Base-by-base conservation (phyloP, 2,329 filamentous ascomycete species). In the Sporothrix brunneoviolacea region DNA sequence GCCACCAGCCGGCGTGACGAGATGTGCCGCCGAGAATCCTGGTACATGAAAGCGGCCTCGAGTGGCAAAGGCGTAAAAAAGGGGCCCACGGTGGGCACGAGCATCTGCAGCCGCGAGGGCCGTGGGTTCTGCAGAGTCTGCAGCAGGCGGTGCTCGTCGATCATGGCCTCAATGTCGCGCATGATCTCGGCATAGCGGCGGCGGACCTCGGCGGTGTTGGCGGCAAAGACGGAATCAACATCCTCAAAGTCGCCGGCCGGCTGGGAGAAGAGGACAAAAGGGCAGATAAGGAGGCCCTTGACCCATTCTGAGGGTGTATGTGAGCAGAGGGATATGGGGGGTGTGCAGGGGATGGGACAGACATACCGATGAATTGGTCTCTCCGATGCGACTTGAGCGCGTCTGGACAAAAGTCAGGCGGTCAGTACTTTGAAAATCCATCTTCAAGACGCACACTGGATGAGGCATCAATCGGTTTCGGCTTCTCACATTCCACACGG, bases 231-330 rank as follows among this genome's bases (percentile, higher is more conserved):
- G 49, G 78, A 73, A 54, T 80, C 80, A 59, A 82, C 76, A 51
- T 79, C 75, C 57, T 91, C 84, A 61, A 91, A 90, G 37, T 90
- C 81, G 18, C 89, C 89, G 1, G 89, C 94, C 4, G 93, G 93
- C 64, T 97, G 91, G 1, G 91, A 96, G 66, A 95, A 90, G 48
- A 98, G 80, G 35, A 98, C 91, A 64, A 98, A 98, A 0, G 93
- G 93, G 1, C 97, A 91, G 1, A 93, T 93, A 12, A 97, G 75
- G 4, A 97, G 79, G 35, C 86, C 88, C 70, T 98, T 97, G 74
- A 97, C 88, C 91, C 91, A 97, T 84, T 95, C 89, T 82, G 61
- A 16, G 10, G 37, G 16, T 35, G 35, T 33, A n/a, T 28, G 21
- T 33, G 37, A 15, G 33, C 35, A 24, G 32, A 39, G 48, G 16